Percentiles rank a stretch among this genome's conserved stretches.
Evolutionary conservation across 768 basidiomycete species (phyloP).

Genomic region (Hypholoma fasciculare): DNA sequence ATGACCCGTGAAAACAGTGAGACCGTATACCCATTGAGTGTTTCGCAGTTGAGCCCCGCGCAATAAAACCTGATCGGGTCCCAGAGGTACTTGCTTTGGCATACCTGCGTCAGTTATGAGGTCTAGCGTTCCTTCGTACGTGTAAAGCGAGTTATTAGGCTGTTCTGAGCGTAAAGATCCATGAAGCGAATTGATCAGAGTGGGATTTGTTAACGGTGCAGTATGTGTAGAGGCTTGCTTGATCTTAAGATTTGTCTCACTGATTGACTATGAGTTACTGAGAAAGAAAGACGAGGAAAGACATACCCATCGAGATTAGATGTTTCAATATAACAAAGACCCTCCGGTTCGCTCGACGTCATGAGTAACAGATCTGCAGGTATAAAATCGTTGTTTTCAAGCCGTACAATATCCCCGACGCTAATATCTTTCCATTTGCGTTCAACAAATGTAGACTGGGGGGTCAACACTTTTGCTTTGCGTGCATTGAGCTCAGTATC

Average conservation of each 20-base stretch:
- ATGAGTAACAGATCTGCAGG: conserved; percentile 91
- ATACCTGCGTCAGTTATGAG: conserved; percentile 55
- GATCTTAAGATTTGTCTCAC: conserved; percentile 98
- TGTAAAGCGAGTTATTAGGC: conserved; percentile 97
- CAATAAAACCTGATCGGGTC: conserved; percentile 92
- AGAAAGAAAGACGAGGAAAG: background rate
- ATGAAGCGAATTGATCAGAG: conserved; percentile 66
- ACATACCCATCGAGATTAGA: conserved; percentile 93
- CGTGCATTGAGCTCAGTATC: conserved; percentile 91
- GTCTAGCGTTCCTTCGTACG: conserved; percentile 84
- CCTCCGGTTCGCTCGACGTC: conserved; percentile 93
- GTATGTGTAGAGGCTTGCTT: conserved; percentile 93
- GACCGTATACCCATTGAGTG: conserved; percentile 94
- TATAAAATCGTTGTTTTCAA: conserved; percentile 93
- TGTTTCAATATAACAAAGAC: conserved; percentile 96
- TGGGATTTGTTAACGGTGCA: conserved; percentile 72
- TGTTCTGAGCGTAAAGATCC: conserved; percentile 93
- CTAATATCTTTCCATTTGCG: conserved; percentile 87
- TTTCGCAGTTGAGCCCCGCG: conserved; percentile 96
- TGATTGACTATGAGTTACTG: conserved; percentile 25
- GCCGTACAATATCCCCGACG: conserved; percentile 90
- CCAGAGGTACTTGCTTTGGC: conserved; percentile 84
- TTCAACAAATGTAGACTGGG: conserved; percentile 61
- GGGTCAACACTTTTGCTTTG: conserved; percentile 69
- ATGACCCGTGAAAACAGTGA: conserved; percentile 94